These are phyloP conservation scores for Alternaria conjuncta DNA, from an alignment of 2,329 filamentous ascomycete genomes.

Conservation along the genomic window DNA sequence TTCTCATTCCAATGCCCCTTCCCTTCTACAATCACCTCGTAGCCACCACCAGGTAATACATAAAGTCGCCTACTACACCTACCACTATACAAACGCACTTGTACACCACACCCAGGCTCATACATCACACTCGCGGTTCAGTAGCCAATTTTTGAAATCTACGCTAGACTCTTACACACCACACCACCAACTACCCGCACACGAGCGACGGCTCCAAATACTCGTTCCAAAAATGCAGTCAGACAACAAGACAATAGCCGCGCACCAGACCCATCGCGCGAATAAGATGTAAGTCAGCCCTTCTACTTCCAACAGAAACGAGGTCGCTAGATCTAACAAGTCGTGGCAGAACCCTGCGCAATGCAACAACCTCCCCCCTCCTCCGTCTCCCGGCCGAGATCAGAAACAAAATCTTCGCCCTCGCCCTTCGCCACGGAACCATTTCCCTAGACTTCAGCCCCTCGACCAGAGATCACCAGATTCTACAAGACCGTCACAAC, in stretches of 20 bases:
- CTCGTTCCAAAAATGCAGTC: background rate
- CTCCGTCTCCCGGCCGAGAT: background rate
- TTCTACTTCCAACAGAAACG: too few species aligned
- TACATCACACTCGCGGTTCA: background rate
- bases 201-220: background rate
- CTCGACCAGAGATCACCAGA: too few species aligned
- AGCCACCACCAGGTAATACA: background rate
- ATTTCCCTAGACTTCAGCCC: too few species aligned
- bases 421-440: too few species aligned
- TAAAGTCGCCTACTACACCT: background rate
- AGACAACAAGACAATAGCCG: rapidly evolving
- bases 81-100: background rate
- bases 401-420: background rate
- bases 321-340: too few species aligned
- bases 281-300: background rate
- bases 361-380: background rate
- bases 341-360: too few species aligned
- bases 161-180: background rate
- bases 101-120: background rate
- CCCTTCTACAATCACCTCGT: background rate
- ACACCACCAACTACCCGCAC: background rate
- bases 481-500: too few species aligned
- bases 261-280: rapidly evolving
- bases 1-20: background rate
- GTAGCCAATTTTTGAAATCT: background rate